Evolutionary conservation across 345 rosid species (phyloP), one percentile per base, ranked within the genome.

Genomic region (Turnera subulata): DNA sequence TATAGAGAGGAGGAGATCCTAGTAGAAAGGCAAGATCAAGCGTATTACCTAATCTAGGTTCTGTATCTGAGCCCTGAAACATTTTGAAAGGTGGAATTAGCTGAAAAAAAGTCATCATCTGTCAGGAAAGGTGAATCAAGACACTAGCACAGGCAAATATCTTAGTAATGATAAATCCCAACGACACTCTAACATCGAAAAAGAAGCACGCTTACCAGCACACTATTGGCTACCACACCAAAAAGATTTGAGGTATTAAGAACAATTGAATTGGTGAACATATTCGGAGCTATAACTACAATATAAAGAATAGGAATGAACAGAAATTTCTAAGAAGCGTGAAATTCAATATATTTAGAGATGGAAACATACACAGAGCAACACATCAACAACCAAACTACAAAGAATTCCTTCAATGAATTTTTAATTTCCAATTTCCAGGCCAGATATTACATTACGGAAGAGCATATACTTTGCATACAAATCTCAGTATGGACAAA

Each of bases 11-110:
- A n/a, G n/a, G n/a, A 71, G 64, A 69, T 46, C 14, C n/a, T 6
- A 80, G 70, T 60, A 46, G 29, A 51, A 89, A 72, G 60, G 84
- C 90, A 54, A 92, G 76, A 32, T 93, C 99, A 51, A 87, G 63
- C 65, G 42, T 78, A 55, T 80, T 76, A 63, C 56, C 40, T 26
- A 5, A 7, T 26, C 20, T 37, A 37, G 85, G 62, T 62, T 55
- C 33, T 18, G 70, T 44, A 37, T 73, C 44, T 73, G 99, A 65
- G 42, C 96, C 97, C 99, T 93, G 90, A 60, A 77, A 64, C 48
- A 64, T 64, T 67, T 50, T 42, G 39, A 62, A 22, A 72, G 52
- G 40, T 43, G 59, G 63, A 15, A 65, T 25, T 26, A 67, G 59
- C 32, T 50, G 50, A n/a, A n/a, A n/a, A 12, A 44, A 50, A 19